phyloP scores from a whole-genome alignment of 768 basidiomycete species.

The Hygrocybe punicea region DNA sequence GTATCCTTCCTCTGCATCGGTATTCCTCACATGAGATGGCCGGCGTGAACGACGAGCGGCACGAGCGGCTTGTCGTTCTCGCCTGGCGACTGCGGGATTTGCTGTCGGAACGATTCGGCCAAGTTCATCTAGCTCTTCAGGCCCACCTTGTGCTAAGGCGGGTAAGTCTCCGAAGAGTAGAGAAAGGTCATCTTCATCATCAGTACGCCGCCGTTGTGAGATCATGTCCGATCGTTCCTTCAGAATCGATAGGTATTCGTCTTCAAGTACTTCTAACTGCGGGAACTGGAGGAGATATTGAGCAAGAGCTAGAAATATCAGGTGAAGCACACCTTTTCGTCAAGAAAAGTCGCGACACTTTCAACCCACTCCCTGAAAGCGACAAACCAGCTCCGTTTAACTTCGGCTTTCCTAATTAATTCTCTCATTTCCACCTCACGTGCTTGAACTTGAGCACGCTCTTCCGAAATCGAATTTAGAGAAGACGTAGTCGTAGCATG shows the following conservation, averaged over 20 bases:
- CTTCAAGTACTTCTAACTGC: conserved; percentile 70
- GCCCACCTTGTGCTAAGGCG: conserved; percentile 23
- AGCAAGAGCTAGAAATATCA: background rate
- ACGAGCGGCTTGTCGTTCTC: conserved; percentile 60
- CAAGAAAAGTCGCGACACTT: conserved; percentile 77
- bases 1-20: conserved; percentile 66
- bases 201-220: conserved; percentile 59
- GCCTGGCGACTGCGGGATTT: conserved; percentile 44
- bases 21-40: conserved; percentile 16
- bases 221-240: conserved; percentile 73
- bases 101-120: conserved; percentile 49
- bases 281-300: conserved; percentile 55
- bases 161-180: conserved; percentile 59
- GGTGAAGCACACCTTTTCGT: conserved; percentile 66
- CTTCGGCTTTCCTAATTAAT: conserved; percentile 71
- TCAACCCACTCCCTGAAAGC: conserved; percentile 80
- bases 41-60: conserved; percentile 51
- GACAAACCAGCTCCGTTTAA: conserved; percentile 77
- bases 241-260: conserved; percentile 67
- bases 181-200: conserved; percentile 79
- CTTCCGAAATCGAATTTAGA: conserved; percentile 55
- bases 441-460: conserved; percentile 59
- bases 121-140: conserved; percentile 58
- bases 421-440: conserved; percentile 72
- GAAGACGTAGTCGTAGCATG: conserved; percentile 61